These are phyloP conservation scores for Harringtonia aguacate DNA, from an alignment of 2,329 filamentous ascomycete genomes.

Conservation along the genomic window DNA sequence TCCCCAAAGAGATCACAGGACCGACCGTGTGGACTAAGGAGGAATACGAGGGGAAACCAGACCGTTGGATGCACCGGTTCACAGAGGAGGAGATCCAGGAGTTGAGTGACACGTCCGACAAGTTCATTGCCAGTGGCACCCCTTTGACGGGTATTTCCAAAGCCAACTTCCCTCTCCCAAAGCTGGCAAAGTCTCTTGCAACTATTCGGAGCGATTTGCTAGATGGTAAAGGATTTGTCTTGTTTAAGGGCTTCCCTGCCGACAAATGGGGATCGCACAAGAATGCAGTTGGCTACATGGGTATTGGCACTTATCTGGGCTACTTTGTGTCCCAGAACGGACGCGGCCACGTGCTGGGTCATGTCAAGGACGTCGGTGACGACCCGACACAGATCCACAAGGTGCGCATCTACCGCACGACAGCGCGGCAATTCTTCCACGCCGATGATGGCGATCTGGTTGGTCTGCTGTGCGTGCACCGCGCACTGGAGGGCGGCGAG, in stretches of 20 bases:
- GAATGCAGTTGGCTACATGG: conserved; percentile 83
- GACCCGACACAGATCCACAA: conserved; percentile 73
- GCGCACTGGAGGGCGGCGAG: conserved; percentile 71
- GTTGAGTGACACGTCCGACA: conserved; percentile 54
- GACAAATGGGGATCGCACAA: conserved; percentile 66
- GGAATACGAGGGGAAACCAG: conserved; percentile 51
- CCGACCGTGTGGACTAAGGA: conserved; percentile 62
- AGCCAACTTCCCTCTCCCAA: conserved; percentile 33
- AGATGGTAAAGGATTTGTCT: conserved; percentile 79
- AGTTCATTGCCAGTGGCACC: conserved; percentile 52
- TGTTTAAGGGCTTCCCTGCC: conserved; percentile 80
- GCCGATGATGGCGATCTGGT: conserved; percentile 76
- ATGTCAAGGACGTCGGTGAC: conserved; percentile 82
- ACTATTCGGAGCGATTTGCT: conserved; percentile 36
- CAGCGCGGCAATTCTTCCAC: conserved; percentile 78
- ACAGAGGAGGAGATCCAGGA: conserved; percentile 56
- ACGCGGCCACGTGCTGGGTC: conserved; percentile 73
- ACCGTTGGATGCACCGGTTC: conserved; percentile 65
- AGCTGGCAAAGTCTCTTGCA: conserved; percentile 23
- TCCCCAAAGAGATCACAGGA: conserved; percentile 60
- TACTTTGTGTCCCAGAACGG: conserved; percentile 85
- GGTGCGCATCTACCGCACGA: conserved; percentile 84
- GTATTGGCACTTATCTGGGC: conserved; percentile 72
- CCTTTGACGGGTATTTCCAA: conserved; percentile 58
- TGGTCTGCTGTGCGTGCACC: conserved; percentile 70